These are phyloP conservation scores for Postia placenta DNA, from an alignment of 768 basidiomycete species.

Conservation along the genomic window DNA sequence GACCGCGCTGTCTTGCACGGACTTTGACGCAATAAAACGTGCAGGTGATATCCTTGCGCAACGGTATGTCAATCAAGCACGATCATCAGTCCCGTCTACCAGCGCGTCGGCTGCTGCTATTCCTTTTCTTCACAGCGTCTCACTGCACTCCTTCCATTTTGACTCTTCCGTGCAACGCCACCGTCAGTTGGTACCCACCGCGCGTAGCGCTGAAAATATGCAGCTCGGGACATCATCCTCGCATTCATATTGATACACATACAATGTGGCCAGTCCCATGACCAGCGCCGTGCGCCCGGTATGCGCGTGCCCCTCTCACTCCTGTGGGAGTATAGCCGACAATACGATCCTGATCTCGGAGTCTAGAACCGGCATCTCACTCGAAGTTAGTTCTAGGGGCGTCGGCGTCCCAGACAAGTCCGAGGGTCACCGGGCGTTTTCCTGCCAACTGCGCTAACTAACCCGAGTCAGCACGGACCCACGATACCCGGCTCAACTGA, in stretches of 20 bases:
- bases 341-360: neutral
- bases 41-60: neutral
- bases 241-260: too few species aligned
- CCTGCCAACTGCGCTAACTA: too few species aligned
- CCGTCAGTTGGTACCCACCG: neutral
- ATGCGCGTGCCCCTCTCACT: neutral
- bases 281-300: neutral
- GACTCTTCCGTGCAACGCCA: neutral
- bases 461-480: too few species aligned
- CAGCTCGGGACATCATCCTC: neutral
- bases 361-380: neutral
- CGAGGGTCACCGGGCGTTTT: neutral
- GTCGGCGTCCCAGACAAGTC: neutral
- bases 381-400: neutral
- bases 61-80: neutral
- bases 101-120: too few species aligned
- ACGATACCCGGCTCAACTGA: too few species aligned
- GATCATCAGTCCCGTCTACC: too few species aligned
- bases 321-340: neutral
- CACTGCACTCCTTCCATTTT: neutral
- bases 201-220: neutral
- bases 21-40: neutral
- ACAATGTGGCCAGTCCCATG: neutral
- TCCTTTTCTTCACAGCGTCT: neutral
- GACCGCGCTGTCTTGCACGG: too few species aligned